phyloP scores from a whole-genome alignment of 169 alveolate species.

The Toxoplasma gondii region DNA sequence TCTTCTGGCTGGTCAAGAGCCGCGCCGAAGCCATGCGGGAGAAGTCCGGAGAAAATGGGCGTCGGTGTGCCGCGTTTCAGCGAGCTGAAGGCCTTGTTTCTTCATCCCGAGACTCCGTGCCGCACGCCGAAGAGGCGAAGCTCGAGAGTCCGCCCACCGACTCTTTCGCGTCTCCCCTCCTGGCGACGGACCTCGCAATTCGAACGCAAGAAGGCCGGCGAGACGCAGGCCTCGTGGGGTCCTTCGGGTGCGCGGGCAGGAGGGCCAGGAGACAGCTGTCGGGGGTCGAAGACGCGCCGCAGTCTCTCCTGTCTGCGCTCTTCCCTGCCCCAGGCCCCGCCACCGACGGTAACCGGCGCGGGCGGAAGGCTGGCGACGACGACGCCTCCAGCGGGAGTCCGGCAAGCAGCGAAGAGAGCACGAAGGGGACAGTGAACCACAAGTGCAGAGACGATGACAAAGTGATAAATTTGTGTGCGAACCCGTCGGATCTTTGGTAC shows the following conservation, averaged over 20 bases:
- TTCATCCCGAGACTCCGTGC: neutral
- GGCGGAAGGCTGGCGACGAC: neutral
- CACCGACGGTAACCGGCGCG: neutral
- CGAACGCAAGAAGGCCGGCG: neutral
- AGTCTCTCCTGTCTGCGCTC: neutral
- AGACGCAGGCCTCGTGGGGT: neutral
- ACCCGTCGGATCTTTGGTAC: slow-evolving; percentile 58
- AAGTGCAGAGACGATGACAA: slow-evolving; percentile 46
- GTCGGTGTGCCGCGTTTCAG: slow-evolving; percentile 14
- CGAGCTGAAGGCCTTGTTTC: slow-evolving; percentile 38
- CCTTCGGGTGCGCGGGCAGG: neutral
- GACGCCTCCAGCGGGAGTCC: slow-evolving; percentile 31
- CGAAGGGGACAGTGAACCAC: slow-evolving; percentile 61
- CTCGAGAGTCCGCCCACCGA: neutral
- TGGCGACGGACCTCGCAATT: too few relatives aligned
- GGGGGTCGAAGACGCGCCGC: neutral
- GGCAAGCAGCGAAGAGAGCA: slow-evolving; percentile 59
- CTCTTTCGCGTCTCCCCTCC: neutral
- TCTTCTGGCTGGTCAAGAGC: slow-evolving; percentile 52
- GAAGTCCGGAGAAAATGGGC: neutral
- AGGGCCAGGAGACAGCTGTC: neutral
- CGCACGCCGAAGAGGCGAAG: neutral
- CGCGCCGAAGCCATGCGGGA: slow-evolving; percentile 34
- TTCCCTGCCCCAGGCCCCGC: neutral
- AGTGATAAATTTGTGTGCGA: slow-evolving; percentile 28